Percentiles rank a stretch among this genome's conserved stretches.
Conservation (phyloP, 2,329 filamentous ascomycete species). For the Colletotrichum echinochloae region DNA sequence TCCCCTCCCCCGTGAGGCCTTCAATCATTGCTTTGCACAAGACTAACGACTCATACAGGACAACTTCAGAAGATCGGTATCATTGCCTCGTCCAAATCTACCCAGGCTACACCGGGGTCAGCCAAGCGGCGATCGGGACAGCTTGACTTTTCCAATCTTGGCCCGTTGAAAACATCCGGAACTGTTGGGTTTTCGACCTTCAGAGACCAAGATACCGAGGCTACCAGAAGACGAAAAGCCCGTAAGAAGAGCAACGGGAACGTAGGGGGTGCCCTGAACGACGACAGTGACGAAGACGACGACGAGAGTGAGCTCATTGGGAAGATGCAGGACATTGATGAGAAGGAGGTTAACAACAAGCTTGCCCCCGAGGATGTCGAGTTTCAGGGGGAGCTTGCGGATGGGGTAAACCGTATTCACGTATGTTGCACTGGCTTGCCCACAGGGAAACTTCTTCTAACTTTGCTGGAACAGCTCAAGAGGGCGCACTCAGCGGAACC, state of each 20-base stretch:
- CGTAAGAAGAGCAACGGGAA: constrained; percentile 74
- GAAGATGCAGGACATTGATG: constrained; percentile 74
- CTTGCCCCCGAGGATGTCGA: constrained; percentile 78
- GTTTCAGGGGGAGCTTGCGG: constrained; percentile 79
- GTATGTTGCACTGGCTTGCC: constrained; percentile 59
- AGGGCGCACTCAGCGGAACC: constrained; percentile 82
- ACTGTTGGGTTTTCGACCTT: constrained; percentile 93
- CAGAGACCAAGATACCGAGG: constrained; percentile 74
- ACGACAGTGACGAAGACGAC: constrained; percentile 82
- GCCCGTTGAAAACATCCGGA: constrained; percentile 85
- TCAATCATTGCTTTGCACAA: constrained; percentile 1
- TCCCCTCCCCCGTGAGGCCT: background rate
- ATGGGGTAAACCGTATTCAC: constrained; percentile 85
- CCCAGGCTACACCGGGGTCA: constrained; percentile 69
- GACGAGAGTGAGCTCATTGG: constrained; percentile 69
- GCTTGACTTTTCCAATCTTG: constrained; percentile 86
- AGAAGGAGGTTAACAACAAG: constrained; percentile 70
- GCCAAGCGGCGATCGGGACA: constrained; percentile 85
- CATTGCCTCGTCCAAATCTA: constrained; percentile 73
- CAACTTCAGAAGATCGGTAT: constrained; percentile 98
- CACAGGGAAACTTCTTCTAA: background rate
- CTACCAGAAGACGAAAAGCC: constrained; percentile 67
- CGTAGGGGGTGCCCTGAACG: constrained; percentile 64
- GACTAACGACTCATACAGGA: constrained; percentile 61
- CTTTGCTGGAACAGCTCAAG: constrained; percentile 71